These are phyloP conservation scores for Penicillium sp. DNA, from an alignment of 2,329 filamentous ascomycete species.

Conservation along the genomic window DNA sequence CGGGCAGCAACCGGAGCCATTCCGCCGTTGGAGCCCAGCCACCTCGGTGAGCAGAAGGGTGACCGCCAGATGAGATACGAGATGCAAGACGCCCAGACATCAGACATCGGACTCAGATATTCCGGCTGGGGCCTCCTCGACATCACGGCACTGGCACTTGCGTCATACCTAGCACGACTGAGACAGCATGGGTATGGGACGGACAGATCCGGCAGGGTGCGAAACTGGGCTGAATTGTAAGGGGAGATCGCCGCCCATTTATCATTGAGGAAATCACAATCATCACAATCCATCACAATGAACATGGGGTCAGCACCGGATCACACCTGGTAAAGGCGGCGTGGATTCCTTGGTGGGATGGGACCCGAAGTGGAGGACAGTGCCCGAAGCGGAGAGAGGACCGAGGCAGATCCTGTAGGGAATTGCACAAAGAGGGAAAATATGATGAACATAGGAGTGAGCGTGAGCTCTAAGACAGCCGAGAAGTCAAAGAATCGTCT, in stretches of 20 bases:
- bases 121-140: background rate
- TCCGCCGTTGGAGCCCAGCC: background rate
- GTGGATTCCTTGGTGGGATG: slow-evolving; percentile 2
- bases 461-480: background rate
- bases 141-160: slow-evolving; percentile 1
- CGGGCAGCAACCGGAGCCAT: background rate
- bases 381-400: slow-evolving; percentile 14
- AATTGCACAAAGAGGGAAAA: background rate
- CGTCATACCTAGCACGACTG: background rate
- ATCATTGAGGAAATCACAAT: background rate
- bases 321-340: background rate
- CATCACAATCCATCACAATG: slow-evolving; percentile 1
- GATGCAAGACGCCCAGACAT: background rate
- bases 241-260: background rate
- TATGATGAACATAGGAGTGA: background rate
- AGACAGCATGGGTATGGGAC: background rate
- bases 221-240: background rate
- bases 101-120: background rate
- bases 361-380: slow-evolving; percentile 13
- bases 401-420: slow-evolving; percentile 7
- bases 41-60: background rate
- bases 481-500: background rate
- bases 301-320: background rate
- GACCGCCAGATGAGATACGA: background rate
- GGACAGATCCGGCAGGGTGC: background rate